Evolutionary conservation across 2,329 filamentous ascomycete species (phyloP).

Genomic region (Trichoderma arundinaceum): DNA sequence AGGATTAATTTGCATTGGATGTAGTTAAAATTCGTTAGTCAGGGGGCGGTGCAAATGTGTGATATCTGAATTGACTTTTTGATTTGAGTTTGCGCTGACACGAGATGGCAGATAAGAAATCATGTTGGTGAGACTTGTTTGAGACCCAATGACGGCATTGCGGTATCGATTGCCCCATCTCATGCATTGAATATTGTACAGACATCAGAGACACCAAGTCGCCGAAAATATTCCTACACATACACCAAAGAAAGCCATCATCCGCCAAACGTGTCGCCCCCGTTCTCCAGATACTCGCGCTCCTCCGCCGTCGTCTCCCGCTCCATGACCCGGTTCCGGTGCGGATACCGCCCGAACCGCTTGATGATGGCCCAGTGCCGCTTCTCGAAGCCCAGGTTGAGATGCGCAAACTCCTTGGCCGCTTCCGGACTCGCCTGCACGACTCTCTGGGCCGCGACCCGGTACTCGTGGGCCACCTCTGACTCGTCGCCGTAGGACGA

Average conservation of each 20-base stretch:
- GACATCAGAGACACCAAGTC: too few species aligned
- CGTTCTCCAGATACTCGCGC: constrained; percentile 53
- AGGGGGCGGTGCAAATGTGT: not conserved
- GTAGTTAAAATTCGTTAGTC: not conserved
- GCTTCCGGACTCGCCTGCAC: constrained; percentile 39
- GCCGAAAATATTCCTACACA: too few species aligned
- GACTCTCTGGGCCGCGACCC: constrained; percentile 39
- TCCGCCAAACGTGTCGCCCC: constrained; percentile 48
- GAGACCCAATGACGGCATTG: not conserved
- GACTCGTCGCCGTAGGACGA: not conserved
- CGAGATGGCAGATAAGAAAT: not conserved
- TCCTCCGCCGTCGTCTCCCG: constrained; percentile 57
- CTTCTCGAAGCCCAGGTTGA: constrained; percentile 45
- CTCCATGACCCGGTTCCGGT: constrained; percentile 59
- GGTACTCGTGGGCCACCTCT: constrained; percentile 36
- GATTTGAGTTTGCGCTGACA: constrained; percentile 1
- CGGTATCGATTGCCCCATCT: too few species aligned
- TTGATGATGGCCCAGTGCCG: constrained; percentile 58
- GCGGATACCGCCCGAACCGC: constrained; percentile 64
- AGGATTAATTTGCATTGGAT: not conserved
- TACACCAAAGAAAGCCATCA: not conserved
- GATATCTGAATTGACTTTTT: not conserved
- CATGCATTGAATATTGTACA: too few species aligned
- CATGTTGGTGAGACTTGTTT: not conserved
- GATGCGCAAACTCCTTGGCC: constrained; percentile 37